Conservation (phyloP, 2,329 filamentous ascomycete species). For the Aspergillus sp. region DNA sequence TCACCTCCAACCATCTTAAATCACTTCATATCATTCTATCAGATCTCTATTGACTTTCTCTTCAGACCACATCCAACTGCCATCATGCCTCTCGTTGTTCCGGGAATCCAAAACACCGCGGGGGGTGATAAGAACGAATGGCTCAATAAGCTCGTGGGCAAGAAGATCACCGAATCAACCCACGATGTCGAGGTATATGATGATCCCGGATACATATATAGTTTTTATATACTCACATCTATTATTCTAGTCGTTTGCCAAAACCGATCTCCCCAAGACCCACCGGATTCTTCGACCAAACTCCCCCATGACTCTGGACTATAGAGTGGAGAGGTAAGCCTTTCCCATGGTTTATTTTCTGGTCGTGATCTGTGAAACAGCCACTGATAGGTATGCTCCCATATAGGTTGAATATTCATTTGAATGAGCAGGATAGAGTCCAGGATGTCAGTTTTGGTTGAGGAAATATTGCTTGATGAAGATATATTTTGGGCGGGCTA, state of each 20-base stretch:
- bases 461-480: too few species aligned
- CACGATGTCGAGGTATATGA: slow-evolving; percentile 30
- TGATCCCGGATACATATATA: not conserved
- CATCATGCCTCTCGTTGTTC: slow-evolving; percentile 45
- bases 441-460: slow-evolving; percentile 37
- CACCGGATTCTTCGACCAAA: slow-evolving; percentile 41
- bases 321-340: slow-evolving; percentile 37
- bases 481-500: slow-evolving; percentile 10
- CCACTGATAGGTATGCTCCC: not conserved
- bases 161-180: slow-evolving; percentile 36
- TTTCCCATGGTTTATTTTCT: not conserved
- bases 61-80: too few species aligned
- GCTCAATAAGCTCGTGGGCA: slow-evolving; percentile 42
- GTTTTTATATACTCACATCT: not conserved
- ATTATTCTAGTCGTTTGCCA: slow-evolving; percentile 37
- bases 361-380: too few species aligned
- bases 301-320: slow-evolving; percentile 36
- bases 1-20: too few species aligned
- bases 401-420: slow-evolving; percentile 40
- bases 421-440: slow-evolving; percentile 40
- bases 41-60: too few species aligned
- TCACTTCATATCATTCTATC: too few species aligned
- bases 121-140: slow-evolving; percentile 35
- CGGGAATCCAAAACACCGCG: slow-evolving; percentile 31
- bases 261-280: slow-evolving; percentile 40